Base-by-base conservation (phyloP, 257 asterid genomes). In the Lycium barbarum region DNA sequence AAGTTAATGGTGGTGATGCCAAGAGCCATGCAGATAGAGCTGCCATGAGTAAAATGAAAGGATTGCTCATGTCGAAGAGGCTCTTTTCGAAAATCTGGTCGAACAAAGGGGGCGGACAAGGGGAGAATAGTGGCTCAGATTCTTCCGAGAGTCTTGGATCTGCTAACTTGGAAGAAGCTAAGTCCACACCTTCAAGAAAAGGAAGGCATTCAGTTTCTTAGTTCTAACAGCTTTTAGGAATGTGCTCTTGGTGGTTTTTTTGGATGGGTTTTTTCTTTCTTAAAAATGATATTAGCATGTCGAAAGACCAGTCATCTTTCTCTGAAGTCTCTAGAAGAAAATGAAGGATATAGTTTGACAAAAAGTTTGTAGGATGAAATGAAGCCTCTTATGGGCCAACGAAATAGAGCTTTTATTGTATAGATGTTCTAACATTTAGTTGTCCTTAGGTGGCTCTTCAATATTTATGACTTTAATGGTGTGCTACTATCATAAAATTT, bases 171-270 rank as follows among this genome's bases (percentile, higher is more conserved):
- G 98, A 93, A 12, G 99, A 94, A 59, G 91, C 86, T 3, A 96
- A 93, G 67, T 90, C 89, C 3, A 94, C 98, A 10, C 97, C 97
- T 15, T 83, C 93, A 1, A 89, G 98, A 89, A 91, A 87, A 86
- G 98, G 91, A 82, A 93, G 98, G 91, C 93, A 88, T 79, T 95
- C 99, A 59, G 98, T 96, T 85, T 94, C 98, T 85, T 94, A 94
- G 91, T 11, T 62, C 71, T 72, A 36, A 82, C 62, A 82, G 35
- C 55, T 62, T 70, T 35, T 72, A 79, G 9, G 74, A 57, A 78
- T 54, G 74, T 40, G 59, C 10, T 85, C 65, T 22, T 78, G 80
- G 65, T 76, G 47, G 33, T 49, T 15, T 53, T 33, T 81, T 82
- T 82, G 22, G 78, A 67, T 55, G 22, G 70, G 68, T 79, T 53